These are phyloP conservation scores for Inonotus obliquus DNA, from an alignment of 1,284 basidiomycete species.

Conservation along the genomic window DNA sequence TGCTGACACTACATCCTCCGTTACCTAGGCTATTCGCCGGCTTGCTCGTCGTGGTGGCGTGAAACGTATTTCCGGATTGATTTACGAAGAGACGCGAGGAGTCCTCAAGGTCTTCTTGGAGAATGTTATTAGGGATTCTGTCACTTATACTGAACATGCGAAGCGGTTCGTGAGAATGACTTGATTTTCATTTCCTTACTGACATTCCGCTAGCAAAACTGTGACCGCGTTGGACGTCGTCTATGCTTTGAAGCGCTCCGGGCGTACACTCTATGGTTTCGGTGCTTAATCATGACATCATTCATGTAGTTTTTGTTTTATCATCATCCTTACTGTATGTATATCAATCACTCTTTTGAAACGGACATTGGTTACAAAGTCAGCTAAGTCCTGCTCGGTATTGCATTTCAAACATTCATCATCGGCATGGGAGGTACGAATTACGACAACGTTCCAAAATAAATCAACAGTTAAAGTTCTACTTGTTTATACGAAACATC, in stretches of 20 bases:
- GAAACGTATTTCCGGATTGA: slow-evolving; percentile 90
- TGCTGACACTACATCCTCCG: slow-evolving; percentile 34
- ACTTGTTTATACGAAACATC: too few species aligned
- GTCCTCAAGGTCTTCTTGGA: slow-evolving; percentile 91
- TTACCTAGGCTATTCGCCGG: slow-evolving; percentile 74
- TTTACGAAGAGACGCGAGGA: slow-evolving; percentile 93
- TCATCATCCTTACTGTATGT: background rate
- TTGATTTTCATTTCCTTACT: slow-evolving; percentile 5
- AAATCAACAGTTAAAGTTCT: too few species aligned
- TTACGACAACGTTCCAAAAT: too few species aligned
- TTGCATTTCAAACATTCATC: too few species aligned
- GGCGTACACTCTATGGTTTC: slow-evolving; percentile 75
- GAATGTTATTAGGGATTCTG: too few species aligned
- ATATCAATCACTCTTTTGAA: background rate
- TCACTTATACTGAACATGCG: slow-evolving; percentile 84
- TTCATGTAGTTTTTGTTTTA: background rate
- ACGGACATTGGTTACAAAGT: background rate
- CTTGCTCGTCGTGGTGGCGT: slow-evolving; percentile 94
- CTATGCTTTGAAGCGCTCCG: slow-evolving; percentile 80
- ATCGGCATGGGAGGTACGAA: too few species aligned
- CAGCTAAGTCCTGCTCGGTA: too few species aligned
- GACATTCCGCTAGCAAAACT: slow-evolving; percentile 51
- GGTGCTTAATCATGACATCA: slow-evolving; percentile 38
- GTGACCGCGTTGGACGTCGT: slow-evolving; percentile 80
- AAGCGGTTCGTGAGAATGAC: slow-evolving; percentile 46